Evolutionary conservation across 352 stramenopile species (phyloP).

Genomic region (Phytophthora vignae): DNA sequence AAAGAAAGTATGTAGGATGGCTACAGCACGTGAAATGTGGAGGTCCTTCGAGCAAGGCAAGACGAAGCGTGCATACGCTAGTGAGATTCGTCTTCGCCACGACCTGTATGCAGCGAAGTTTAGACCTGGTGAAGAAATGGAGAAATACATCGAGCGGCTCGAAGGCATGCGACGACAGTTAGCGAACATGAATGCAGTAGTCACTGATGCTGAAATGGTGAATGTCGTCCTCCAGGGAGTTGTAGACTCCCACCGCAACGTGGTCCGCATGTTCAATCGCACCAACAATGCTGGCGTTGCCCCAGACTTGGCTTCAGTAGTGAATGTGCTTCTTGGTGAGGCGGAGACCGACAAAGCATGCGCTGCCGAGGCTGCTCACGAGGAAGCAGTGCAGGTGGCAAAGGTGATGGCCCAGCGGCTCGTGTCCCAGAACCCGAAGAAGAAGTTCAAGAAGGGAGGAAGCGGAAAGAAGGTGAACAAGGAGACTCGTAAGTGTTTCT

Average conservation of each 20-base stretch:
- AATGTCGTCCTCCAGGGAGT: conserved; percentile 13
- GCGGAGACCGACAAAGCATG: conserved; percentile 8
- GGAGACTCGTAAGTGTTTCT: conserved; percentile 7
- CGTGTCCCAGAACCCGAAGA: background rate
- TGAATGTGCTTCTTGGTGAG: conserved; percentile 14
- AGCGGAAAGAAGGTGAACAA: conserved; percentile 6
- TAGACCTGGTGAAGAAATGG: conserved; percentile 8
- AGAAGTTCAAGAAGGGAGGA: conserved; percentile 17
- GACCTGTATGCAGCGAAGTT: conserved; percentile 14
- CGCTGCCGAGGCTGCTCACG: background rate
- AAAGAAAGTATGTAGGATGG: conserved; percentile 8
- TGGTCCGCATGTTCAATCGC: conserved; percentile 11
- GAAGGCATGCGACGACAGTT: conserved; percentile 10
- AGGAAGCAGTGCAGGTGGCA: background rate
- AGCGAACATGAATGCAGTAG: conserved; percentile 15
- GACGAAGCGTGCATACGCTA: conserved; percentile 11
- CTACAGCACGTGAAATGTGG: conserved; percentile 10
- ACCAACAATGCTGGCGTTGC: background rate
- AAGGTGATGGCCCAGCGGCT: conserved; percentile 9
- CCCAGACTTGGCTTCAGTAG: conserved; percentile 7
- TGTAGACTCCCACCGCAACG: conserved; percentile 9
- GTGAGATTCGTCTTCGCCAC: conserved; percentile 12
- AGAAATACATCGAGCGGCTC: conserved; percentile 14
- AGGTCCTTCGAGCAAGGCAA: conserved; percentile 7
- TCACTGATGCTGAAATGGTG: conserved; percentile 8